Evolutionary conservation across 73 alveolate genomes (phyloP).

Genomic region (Tetrahymena thermophila): DNA sequence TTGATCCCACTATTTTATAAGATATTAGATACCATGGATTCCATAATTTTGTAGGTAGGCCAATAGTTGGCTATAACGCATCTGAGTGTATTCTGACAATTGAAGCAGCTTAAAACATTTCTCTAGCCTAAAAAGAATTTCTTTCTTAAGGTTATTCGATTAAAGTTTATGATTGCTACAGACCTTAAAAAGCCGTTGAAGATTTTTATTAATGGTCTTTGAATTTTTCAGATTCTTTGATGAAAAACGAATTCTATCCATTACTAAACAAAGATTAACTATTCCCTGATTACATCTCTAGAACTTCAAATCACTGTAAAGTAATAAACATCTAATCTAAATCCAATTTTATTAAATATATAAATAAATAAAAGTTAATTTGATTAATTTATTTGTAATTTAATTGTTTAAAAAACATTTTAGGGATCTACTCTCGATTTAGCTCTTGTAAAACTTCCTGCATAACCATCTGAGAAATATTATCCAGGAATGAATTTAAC

Average conservation of each 20-base stretch:
- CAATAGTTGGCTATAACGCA: constrained; percentile 14
- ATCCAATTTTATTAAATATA: neutral
- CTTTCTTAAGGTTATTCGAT: constrained; percentile 5
- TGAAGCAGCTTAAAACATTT: constrained; percentile 22
- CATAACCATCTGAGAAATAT: constrained; percentile 10
- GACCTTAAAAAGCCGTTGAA: constrained; percentile 48
- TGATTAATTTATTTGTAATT: neutral
- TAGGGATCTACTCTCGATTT: constrained; percentile 37
- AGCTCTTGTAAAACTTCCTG: constrained; percentile 12
- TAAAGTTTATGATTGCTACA: constrained; percentile 44
- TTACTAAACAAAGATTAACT: neutral
- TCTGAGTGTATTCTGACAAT: constrained; percentile 14
- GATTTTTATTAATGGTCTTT: constrained; percentile 39
- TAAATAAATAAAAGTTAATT: neutral
- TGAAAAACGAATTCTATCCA: constrained; percentile 37
- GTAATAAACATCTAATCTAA: neutral
- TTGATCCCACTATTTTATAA: neutral
- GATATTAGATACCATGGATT: constrained; percentile 10
- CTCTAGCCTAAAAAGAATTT: neutral
- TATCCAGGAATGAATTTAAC: constrained; percentile 13
- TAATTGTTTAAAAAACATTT: neutral
- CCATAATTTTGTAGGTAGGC: constrained; percentile 44
- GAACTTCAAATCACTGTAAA: constrained; percentile 38
- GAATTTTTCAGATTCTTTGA: constrained; percentile 10
- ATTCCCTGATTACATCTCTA: constrained; percentile 29